Conservation (phyloP, 768 basidiomycete species). For the Lactarius quietus region DNA sequence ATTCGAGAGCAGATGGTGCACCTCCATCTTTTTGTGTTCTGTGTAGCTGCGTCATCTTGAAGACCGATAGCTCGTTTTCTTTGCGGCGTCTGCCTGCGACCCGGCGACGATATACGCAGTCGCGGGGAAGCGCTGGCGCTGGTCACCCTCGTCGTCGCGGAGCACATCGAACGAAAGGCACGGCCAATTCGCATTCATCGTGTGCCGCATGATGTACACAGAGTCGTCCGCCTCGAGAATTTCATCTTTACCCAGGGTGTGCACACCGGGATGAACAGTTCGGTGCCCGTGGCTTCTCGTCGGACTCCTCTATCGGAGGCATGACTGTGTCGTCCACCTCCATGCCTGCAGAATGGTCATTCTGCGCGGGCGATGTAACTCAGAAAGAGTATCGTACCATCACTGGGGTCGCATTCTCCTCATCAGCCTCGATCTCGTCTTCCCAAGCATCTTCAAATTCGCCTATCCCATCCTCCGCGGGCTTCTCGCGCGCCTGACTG, state of each 20-base stretch:
- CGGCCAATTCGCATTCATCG: conserved; percentile 91
- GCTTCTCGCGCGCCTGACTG: conserved; percentile 41
- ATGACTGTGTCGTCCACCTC: conserved; percentile 71
- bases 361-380: conserved; percentile 16
- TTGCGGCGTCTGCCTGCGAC: conserved; percentile 82
- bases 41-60: conserved; percentile 87
- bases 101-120: conserved; percentile 88
- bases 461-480: conserved; percentile 67
- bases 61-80: conserved; percentile 88
- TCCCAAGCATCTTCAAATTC: conserved; percentile 99
- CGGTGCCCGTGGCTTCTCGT: conserved; percentile 55
- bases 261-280: conserved; percentile 74
- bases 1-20: conserved; percentile 37
- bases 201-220: conserved; percentile 96
- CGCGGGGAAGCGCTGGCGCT: conserved; percentile 84
- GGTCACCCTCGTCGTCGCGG: conserved; percentile 84
- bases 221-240: conserved; percentile 91
- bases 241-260: conserved; percentile 77
- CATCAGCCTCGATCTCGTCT: conserved; percentile 91
- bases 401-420: conserved; percentile 56
- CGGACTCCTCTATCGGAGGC: conserved; percentile 79
- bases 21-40: conserved; percentile 84
- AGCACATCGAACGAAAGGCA: conserved; percentile 95
- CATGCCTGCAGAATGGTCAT: conserved; percentile 56
- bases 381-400: conserved; percentile 45